phyloP scores from a whole-genome alignment of 371 early-diverging fungal genomes.

The Rhizomucor miehei region DNA sequence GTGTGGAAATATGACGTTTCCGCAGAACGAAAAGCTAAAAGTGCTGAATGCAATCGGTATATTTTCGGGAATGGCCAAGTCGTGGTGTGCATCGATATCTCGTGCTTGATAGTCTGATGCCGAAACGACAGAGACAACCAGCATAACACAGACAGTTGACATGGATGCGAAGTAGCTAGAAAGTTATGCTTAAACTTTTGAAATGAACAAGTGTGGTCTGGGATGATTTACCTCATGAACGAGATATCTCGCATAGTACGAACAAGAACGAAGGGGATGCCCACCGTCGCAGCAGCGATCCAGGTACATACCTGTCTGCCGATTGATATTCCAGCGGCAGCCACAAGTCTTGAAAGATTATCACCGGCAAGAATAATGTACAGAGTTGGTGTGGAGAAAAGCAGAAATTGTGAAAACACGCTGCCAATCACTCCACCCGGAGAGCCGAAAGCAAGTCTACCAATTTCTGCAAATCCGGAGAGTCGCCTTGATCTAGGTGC shows the following conservation, averaged over 20 bases:
- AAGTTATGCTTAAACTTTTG: background rate
- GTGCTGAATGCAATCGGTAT: conserved; percentile 25
- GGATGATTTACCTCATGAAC: conserved; percentile 31
- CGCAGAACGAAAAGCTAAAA: conserved; percentile 18
- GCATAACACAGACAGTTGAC: conserved; percentile 17
- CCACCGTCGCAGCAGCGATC: conserved; percentile 61
- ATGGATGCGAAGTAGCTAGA: conserved; percentile 18
- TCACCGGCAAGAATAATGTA: conserved; percentile 76
- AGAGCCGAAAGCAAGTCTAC: conserved; percentile 64
- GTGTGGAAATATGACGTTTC: conserved; percentile 50
- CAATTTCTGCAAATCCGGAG: conserved; percentile 47
- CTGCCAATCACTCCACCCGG: conserved; percentile 57
- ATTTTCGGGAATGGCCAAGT: conserved; percentile 14
- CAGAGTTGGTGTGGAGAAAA: conserved; percentile 67
- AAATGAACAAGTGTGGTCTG: background rate
- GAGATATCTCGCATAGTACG: conserved; percentile 77
- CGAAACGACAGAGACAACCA: conserved; percentile 17
- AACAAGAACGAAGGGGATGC: conserved; percentile 63
- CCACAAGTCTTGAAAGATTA: conserved; percentile 55
- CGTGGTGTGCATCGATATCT: conserved; percentile 9
- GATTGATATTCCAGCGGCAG: conserved; percentile 12
- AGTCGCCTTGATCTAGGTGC: conserved; percentile 4
- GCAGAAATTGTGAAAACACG: conserved; percentile 63
- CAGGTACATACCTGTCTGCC: conserved; percentile 57
- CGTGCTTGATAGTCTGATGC: conserved; percentile 4